These are phyloP conservation scores for Moelleriella libera DNA, from an alignment of 2,329 filamentous ascomycete species.

Conservation along the genomic window DNA sequence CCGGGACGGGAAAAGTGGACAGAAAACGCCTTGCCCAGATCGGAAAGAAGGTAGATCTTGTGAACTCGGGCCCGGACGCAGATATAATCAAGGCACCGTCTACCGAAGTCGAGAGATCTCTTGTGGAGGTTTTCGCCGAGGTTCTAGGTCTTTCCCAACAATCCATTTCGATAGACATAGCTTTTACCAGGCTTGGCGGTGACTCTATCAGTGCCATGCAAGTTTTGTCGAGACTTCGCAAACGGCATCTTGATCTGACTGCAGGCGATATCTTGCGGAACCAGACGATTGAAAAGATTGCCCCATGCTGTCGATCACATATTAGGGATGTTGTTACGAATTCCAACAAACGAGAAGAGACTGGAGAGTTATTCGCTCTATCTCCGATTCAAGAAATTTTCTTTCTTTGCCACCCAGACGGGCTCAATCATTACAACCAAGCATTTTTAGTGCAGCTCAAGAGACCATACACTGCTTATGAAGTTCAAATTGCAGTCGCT, in stretches of 20 bases:
- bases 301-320: background rate
- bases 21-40: background rate
- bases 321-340: background rate
- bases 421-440: background rate
- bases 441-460: background rate
- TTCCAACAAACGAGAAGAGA: background rate
- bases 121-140: slow-evolving; percentile 1
- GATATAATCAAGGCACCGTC: background rate
- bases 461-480: background rate
- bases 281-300: background rate
- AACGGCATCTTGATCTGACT: slow-evolving; percentile 19
- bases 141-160: slow-evolving; percentile 4
- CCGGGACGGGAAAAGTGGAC: background rate
- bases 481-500: background rate
- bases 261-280: slow-evolving; percentile 22
- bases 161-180: slow-evolving; percentile 22
- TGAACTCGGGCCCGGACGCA: background rate
- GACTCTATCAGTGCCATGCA: slow-evolving; percentile 33
- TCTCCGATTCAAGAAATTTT: background rate
- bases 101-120: background rate
- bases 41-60: background rate
- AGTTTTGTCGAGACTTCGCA: slow-evolving; percentile 16
- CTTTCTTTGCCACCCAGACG: background rate
- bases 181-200: slow-evolving; percentile 32
- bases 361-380: background rate